phyloP scores from a whole-genome alignment of 2,329 filamentous ascomycete species.

The Seiridium cupressi region DNA sequence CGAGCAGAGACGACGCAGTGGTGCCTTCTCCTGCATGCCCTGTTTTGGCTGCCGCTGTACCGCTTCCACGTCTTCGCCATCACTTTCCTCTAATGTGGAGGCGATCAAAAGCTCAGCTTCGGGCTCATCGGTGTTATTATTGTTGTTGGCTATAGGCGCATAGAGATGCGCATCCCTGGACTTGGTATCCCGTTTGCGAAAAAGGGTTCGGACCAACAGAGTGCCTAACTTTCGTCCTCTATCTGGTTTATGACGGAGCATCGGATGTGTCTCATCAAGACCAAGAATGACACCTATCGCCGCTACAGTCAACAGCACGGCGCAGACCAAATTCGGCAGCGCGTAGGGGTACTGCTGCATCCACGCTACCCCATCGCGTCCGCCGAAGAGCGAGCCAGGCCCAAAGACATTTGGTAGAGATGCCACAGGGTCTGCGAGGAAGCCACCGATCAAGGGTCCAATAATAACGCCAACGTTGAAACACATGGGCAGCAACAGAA shows the following conservation, averaged over 20 bases:
- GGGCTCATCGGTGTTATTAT: conserved; percentile 6
- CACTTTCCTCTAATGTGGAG: conserved; percentile 11
- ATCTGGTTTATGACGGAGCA: conserved; percentile 13
- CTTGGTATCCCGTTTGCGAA: conserved; percentile 13
- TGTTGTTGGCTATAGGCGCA: background rate
- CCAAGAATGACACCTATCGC: conserved; percentile 12
- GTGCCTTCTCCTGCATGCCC: background rate
- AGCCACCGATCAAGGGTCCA: conserved; percentile 40
- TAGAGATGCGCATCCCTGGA: conserved; percentile 6
- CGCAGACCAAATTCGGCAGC: conserved; percentile 39
- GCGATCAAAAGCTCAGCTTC: conserved; percentile 24
- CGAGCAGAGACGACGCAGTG: background rate
- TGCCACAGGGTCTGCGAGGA: conserved; percentile 40
- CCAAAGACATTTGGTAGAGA: conserved; percentile 37
- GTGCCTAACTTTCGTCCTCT: background rate
- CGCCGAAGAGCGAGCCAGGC: conserved; percentile 31
- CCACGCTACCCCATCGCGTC: conserved; percentile 34
- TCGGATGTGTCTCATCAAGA: conserved; percentile 12
- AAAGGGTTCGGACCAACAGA: background rate
- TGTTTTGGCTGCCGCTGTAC: background rate
- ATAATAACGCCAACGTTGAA: conserved; percentile 53
- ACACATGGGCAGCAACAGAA: conserved; percentile 55
- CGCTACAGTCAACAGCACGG: conserved; percentile 25
- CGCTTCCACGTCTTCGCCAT: background rate
- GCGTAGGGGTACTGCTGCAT: conserved; percentile 41